Percentiles rank a stretch among this genome's conserved stretches.
Evolutionary conservation across 78 protist genomes (phyloP).

Genomic region (Speleostelium caveatum): DNA sequence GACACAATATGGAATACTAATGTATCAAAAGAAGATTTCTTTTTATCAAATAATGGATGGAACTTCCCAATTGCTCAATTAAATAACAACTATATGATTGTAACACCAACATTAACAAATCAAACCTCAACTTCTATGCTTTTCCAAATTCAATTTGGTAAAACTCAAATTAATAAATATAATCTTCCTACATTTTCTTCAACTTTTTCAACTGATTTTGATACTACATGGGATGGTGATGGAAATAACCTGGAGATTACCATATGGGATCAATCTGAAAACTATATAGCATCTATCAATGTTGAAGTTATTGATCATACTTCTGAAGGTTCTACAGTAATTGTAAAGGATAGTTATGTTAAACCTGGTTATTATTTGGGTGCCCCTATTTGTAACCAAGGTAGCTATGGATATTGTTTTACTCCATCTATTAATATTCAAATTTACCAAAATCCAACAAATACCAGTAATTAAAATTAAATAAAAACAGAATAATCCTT

Average conservation of each 20-base stretch:
- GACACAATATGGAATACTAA: background rate
- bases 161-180: too few relatives aligned
- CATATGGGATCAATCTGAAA: background rate
- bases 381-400: conserved; percentile 15
- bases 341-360: background rate
- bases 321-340: background rate
- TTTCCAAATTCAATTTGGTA: background rate
- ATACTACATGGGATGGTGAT: background rate
- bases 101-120: background rate
- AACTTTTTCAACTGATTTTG: background rate
- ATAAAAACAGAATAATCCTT: too few relatives aligned
- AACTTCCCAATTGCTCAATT: conserved; percentile 1
- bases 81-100: background rate
- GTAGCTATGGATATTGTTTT: background rate
- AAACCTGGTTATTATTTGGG: background rate
- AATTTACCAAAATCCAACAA: background rate
- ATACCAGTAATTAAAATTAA: background rate
- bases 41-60: conserved; percentile 8
- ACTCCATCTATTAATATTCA: background rate
- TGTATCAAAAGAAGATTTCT: background rate
- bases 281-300: background rate
- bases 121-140: background rate
- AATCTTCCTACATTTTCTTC: background rate
- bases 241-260: background rate
- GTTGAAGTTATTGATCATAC: background rate